Base-by-base conservation (phyloP, 2,329 filamentous ascomycete genomes). In the Ceratocystis cubensis region DNA sequence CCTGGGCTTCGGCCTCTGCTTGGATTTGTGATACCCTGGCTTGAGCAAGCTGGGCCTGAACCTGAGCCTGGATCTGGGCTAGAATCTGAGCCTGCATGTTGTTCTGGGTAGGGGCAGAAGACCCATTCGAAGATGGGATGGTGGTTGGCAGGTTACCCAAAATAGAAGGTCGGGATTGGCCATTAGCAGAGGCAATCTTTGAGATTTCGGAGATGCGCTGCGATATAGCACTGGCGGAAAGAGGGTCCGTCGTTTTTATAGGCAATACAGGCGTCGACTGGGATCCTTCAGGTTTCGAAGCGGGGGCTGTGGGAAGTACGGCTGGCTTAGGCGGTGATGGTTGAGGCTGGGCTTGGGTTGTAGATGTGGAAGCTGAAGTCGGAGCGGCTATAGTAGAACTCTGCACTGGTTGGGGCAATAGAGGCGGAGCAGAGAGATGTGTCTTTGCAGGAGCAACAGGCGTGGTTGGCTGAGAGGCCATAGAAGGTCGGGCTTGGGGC, bases 41-140 rank as follows among this genome's bases (percentile, higher is more conserved):
- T 46, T 65, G 66, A 17, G 64, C 59, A 17, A 76, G 70, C 5
- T 76, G 68, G 0, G 71, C 70, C 1, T 79, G 78, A 1, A 81
- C 70, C 7, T 78, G 75, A 0, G 72, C 69, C n/a, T 74, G 66
- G n/a, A 68, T 68, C 44, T 65, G 63, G 4, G 66, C 66, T 17
- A 68, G 59, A 48, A 68, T 68, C 8, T 63, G 66, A 20, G 64
- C 64, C 25, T 68, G 64, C 66, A 68, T 66, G 28, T 65, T 68
- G 20, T 50, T 66, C 46, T 64, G 62, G 25, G n/a, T 44, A 20
- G 62, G 45, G n/a, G 57, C 33, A 6, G 64, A 65, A 20, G 50
- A 59, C 25, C 53, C 41, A 4, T 56, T 37, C n/a, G 37, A 64
- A 33, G 62, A 46, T n/a, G 64, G 20, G 41, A 65, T 66, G 3